Conservation (phyloP, 202 grass and related monocot species). For the Zizania palustris region DNA sequence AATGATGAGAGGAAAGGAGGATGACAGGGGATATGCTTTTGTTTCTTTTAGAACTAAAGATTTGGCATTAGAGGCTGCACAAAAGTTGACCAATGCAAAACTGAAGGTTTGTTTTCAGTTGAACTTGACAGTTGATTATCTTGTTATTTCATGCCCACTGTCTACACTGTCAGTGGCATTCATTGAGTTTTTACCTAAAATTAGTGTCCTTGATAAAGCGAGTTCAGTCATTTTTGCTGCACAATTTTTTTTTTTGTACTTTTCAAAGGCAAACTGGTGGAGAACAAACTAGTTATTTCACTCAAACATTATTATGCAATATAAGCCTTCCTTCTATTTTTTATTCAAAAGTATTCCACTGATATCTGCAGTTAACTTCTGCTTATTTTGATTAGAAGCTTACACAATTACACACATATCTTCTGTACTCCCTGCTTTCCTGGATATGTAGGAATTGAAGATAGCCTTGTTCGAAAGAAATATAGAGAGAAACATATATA, state of each 20-base stretch:
- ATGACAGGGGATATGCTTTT: slow-evolving; percentile 78
- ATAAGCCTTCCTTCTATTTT: background rate
- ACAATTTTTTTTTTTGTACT: background rate
- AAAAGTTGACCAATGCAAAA: slow-evolving; percentile 64
- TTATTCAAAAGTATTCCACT: background rate
- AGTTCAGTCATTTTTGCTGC: background rate
- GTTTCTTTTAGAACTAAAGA: slow-evolving; percentile 70
- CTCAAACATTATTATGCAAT: slow-evolving; percentile 7
- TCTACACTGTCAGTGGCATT: background rate
- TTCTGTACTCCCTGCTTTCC: background rate
- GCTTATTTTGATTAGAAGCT: slow-evolving; percentile 11
- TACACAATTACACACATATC: background rate
- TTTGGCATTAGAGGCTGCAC: slow-evolving; percentile 72
- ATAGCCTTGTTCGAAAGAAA: slow-evolving; percentile 14
- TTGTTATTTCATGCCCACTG: slow-evolving; percentile 19
- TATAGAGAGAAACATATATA: background rate
- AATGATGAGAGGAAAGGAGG: slow-evolving; percentile 71
- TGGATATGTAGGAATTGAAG: slow-evolving; percentile 5
- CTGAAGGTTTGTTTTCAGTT: slow-evolving; percentile 64
- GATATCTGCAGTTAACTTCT: background rate
- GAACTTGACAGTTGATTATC: slow-evolving; percentile 19
- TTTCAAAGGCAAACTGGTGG: background rate
- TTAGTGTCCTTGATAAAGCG: background rate
- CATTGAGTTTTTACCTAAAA: background rate
- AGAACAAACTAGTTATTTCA: background rate